Evolutionary conservation across 306 rosid species (phyloP), one percentile per base, ranked within the genome.

Genomic region (Castanopsis chinensis): DNA sequence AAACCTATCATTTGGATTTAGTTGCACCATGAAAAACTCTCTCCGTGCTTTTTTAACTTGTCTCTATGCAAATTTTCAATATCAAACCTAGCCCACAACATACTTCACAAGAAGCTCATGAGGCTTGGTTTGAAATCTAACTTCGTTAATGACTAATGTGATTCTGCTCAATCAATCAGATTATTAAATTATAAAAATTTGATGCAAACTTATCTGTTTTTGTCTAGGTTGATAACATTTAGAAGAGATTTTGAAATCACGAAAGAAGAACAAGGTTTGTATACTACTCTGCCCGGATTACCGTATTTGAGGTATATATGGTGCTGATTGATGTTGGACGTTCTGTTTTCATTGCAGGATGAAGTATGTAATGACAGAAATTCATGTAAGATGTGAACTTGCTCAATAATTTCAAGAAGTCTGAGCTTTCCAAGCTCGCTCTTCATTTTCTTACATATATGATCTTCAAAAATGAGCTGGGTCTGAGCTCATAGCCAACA

Each of bases 181-280:
- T 8, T 28, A 69, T 53, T 18, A 35, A 49, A 15, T 58, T 23
- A 33, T 4, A 35, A 10, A 19, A 23, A 35, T 57, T 27, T 76
- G 32, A 32, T 41, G 9, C 67, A 53, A 51, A 65, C 14, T 65
- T 65, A 65, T 65, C 19, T 56, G 43, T 74, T 77, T 57, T 79
- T 82, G 54, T 81, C 70, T 85, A 92, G 97, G 99, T 56, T 88
- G 98, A 61, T 97, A 92, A 1, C 88, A 98, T 25, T 79, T 95
- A 1, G 94, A 90, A 78, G 92, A 92, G 80, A 86, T 95, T 83
- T 68, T 95, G 81, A 87, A 86, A 72, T 81, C 84, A 35, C 90
- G 94, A 67, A 85, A 76, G 83, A 88, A 85, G 83, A 95, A 49
- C 79, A 79, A 95, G 99, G 97, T 91, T 81, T 15, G 67, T 73